phyloP scores from a whole-genome alignment of 129 eudicot genomes.

The Saussurea involucrata region DNA sequence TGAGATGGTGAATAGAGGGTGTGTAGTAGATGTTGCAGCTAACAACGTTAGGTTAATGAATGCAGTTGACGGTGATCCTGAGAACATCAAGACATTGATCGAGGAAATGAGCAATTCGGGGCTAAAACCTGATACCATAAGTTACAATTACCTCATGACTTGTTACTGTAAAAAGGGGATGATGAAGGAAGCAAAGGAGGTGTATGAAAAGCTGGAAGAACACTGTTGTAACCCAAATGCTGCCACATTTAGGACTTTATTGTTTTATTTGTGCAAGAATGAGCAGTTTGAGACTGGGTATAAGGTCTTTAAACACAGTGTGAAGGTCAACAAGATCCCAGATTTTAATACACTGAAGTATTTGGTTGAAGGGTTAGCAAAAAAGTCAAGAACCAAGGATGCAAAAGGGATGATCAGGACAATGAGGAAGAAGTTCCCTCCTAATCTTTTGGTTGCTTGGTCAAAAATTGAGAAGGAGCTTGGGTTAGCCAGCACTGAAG shows the following conservation, averaged over 20 bases:
- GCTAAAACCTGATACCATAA: conserved; percentile 65
- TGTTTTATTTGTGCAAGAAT: conserved; percentile 60
- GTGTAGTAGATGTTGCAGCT: conserved; percentile 56
- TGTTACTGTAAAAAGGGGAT: conserved; percentile 69
- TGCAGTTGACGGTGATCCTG: conserved; percentile 51
- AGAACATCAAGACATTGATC: conserved; percentile 52
- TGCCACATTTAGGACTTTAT: conserved; percentile 75
- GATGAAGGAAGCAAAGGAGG: conserved; percentile 78
- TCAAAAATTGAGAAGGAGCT: conserved; percentile 57
- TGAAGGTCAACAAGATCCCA: conserved; percentile 61
- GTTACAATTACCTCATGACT: conserved; percentile 69
- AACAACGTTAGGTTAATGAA: conserved; percentile 62
- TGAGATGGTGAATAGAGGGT: conserved; percentile 67
- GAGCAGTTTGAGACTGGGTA: conserved; percentile 64
- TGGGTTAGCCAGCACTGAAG: conserved; percentile 46
- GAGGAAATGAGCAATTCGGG: conserved; percentile 62
- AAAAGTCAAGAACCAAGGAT: conserved; percentile 44
- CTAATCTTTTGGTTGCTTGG: conserved; percentile 63
- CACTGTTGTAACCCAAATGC: conserved; percentile 65
- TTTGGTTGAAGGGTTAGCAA: conserved; percentile 68
- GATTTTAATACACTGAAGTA: conserved; percentile 69
- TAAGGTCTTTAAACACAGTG: conserved; percentile 85
- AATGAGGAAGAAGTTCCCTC: conserved; percentile 73
- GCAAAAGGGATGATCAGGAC: conserved; percentile 76
- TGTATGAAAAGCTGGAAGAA: conserved; percentile 50